These are phyloP conservation scores for Pythium angustatum DNA, from an alignment of 352 stramenopile genomes.

Conservation along the genomic window DNA sequence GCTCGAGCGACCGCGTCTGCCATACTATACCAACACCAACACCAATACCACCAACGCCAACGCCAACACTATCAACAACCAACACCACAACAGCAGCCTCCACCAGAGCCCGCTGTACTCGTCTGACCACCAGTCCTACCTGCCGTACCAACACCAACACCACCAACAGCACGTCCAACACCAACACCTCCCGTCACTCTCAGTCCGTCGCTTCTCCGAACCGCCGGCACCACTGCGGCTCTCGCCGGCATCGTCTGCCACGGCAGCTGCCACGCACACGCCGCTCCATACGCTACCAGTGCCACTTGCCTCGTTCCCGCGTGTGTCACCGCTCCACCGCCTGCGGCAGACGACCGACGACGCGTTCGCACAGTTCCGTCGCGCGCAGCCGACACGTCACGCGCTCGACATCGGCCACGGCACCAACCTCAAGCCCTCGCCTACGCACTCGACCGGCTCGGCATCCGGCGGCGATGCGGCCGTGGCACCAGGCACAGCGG, in stretches of 20 bases:
- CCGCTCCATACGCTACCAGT: background rate
- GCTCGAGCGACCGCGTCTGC: constrained; percentile 18
- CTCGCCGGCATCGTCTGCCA: too few relatives aligned
- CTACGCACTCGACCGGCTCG: constrained; percentile 33
- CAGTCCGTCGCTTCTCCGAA: constrained; percentile 28
- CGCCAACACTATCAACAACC: background rate
- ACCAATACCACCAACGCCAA: background rate
- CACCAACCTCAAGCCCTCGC: constrained; percentile 8
- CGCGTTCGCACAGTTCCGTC: constrained; percentile 9
- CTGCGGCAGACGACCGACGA: constrained; percentile 13
- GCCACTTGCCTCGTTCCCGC: background rate
- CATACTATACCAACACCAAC: background rate
- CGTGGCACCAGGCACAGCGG: background rate
- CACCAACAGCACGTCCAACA: too few relatives aligned
- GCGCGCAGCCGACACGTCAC: background rate
- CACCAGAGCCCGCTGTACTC: constrained; percentile 6
- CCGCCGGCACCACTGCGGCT: constrained; percentile 9
- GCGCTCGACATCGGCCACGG: background rate
- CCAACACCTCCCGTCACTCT: constrained; percentile 19
- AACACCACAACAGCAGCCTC: constrained; percentile 7
- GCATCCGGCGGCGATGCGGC: constrained; percentile 21
- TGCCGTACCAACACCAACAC: constrained; percentile 7
- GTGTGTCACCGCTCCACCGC: constrained; percentile 16
- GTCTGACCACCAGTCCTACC: constrained; percentile 8
- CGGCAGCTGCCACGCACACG: background rate